Percentiles rank a stretch among this genome's conserved stretches.
These are phyloP conservation scores for Blastomyces silverae DNA, from an alignment of 2,329 filamentous ascomycete species.

Conservation along the genomic window DNA sequence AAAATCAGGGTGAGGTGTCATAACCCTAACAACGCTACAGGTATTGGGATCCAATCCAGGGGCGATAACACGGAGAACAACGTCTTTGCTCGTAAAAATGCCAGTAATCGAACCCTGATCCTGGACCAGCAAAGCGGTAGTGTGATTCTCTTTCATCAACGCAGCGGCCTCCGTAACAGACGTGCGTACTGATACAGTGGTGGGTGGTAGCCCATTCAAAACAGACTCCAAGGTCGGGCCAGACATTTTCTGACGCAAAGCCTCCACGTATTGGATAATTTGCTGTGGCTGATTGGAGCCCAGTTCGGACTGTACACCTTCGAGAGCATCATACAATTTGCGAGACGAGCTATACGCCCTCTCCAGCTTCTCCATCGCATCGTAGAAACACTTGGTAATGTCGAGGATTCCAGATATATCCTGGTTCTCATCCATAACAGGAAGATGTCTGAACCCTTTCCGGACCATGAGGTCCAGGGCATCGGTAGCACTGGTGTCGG, in stretches of 20 bases:
- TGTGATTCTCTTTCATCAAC: slow-evolving; percentile 98
- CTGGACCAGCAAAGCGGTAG: slow-evolving; percentile 90
- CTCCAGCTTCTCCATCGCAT: slow-evolving; percentile 99
- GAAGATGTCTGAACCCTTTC: slow-evolving; percentile 94
- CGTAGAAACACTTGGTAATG: slow-evolving; percentile 99
- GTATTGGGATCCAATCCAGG: slow-evolving; percentile 88
- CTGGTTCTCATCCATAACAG: slow-evolving; percentile 99
- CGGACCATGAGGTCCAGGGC: slow-evolving; percentile 96
- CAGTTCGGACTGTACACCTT: slow-evolving; percentile 95
- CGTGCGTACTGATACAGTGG: slow-evolving; percentile 89
- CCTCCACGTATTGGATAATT: slow-evolving; percentile 98
- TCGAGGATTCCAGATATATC: slow-evolving; percentile 97
- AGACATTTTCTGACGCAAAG: slow-evolving; percentile 92
- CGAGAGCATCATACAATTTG: slow-evolving; percentile 92
- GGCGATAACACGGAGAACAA: slow-evolving; percentile 94
- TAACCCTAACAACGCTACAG: slow-evolving; percentile 96
- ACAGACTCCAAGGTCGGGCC: slow-evolving; percentile 94
- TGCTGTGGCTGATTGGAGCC: slow-evolving; percentile 95
- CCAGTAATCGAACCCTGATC: slow-evolving; percentile 96
- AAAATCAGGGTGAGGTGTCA: slow-evolving; percentile 99
- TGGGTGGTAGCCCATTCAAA: slow-evolving; percentile 81
- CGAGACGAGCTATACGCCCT: slow-evolving; percentile 96
- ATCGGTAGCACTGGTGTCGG: slow-evolving; percentile 96
- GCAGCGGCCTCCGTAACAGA: slow-evolving; percentile 93
- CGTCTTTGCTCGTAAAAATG: slow-evolving; percentile 99